phyloP scores from a whole-genome alignment of 2,329 filamentous ascomycete species.

The Xylariaceae sp. region DNA sequence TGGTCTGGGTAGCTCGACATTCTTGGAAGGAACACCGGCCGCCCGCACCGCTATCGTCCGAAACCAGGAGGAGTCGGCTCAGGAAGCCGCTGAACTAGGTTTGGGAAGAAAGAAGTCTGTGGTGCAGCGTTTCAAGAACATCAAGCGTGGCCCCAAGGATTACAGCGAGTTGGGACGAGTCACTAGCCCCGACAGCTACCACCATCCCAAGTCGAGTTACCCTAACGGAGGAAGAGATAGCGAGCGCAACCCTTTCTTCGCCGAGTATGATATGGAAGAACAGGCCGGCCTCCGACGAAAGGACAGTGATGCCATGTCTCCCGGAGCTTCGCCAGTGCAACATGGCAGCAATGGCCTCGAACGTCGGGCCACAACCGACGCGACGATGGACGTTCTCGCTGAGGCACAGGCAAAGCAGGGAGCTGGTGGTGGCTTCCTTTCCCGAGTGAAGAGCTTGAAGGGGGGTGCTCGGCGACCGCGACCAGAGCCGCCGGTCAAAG shows the following conservation, averaged over 20 bases:
- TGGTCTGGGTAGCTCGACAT: conserved; percentile 89
- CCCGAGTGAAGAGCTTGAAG: conserved; percentile 77
- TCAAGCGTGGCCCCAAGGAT: conserved; percentile 62
- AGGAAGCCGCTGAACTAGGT: conserved; percentile 50
- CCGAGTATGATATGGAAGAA: conserved; percentile 63
- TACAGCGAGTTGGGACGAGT: conserved; percentile 55
- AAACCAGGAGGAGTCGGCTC: conserved; percentile 63
- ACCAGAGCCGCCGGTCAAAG: conserved; percentile 32
- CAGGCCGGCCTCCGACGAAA: conserved; percentile 42
- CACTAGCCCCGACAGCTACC: conserved; percentile 49
- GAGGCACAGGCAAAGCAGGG: conserved; percentile 39
- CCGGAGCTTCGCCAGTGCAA: conserved; percentile 49
- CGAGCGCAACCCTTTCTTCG: conserved; percentile 74
- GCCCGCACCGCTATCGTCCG: conserved; percentile 73
- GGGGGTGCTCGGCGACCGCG: conserved; percentile 52
- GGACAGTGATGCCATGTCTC: conserved; percentile 33
- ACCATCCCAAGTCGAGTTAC: conserved; percentile 35
- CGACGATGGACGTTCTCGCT: conserved; percentile 34
- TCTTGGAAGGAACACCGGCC: conserved; percentile 88
- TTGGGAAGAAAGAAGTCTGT: conserved; percentile 90
- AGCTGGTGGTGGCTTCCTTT: conserved; percentile 64
- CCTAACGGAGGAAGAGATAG: conserved; percentile 35
- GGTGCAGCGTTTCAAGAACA: conserved; percentile 82
- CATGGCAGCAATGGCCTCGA: conserved; percentile 47
- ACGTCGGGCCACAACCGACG: conserved; percentile 60